Conservation (phyloP, 1,284 basidiomycete genomes). For the Meripilus lineatus region DNA sequence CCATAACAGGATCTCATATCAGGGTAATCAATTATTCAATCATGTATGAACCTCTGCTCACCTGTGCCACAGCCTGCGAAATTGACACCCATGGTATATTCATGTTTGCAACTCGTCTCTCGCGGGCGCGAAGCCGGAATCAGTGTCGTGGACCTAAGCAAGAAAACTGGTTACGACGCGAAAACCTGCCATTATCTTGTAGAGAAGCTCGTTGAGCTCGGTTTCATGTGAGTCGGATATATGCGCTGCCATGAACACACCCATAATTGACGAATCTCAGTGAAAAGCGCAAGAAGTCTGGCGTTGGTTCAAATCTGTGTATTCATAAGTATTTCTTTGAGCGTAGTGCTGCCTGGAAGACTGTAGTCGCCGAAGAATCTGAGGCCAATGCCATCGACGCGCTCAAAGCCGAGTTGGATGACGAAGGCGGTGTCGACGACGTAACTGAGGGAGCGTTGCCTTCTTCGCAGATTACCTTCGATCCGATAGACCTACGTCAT, state of each 20-base stretch:
- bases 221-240: slow-evolving; percentile 57
- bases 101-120: slow-evolving; percentile 81
- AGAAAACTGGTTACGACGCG: slow-evolving; percentile 80
- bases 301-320: slow-evolving; percentile 70
- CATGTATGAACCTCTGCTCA: slow-evolving; percentile 8
- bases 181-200: slow-evolving; percentile 87
- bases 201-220: slow-evolving; percentile 66
- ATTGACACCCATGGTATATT: slow-evolving; percentile 80
- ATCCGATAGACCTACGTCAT: slow-evolving; percentile 70
- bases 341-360: slow-evolving; percentile 63
- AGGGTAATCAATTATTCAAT: slow-evolving; percentile 41
- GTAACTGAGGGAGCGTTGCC: slow-evolving; percentile 33
- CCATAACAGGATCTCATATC: slow-evolving; percentile 81
- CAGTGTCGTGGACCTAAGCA: slow-evolving; percentile 74
- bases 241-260: neutral
- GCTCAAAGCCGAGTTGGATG: slow-evolving; percentile 21
- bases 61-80: slow-evolving; percentile 54
- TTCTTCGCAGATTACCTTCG: slow-evolving; percentile 44
- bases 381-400: slow-evolving; percentile 31
- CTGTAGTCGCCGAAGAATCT: slow-evolving; percentile 62
- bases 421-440: slow-evolving; percentile 27
- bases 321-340: slow-evolving; percentile 79
- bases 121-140: slow-evolving; percentile 74
- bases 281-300: slow-evolving; percentile 69
- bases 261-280: slow-evolving; percentile 30